Conservation (phyloP, 208 protist species). For the Leishmania amazonensis region DNA sequence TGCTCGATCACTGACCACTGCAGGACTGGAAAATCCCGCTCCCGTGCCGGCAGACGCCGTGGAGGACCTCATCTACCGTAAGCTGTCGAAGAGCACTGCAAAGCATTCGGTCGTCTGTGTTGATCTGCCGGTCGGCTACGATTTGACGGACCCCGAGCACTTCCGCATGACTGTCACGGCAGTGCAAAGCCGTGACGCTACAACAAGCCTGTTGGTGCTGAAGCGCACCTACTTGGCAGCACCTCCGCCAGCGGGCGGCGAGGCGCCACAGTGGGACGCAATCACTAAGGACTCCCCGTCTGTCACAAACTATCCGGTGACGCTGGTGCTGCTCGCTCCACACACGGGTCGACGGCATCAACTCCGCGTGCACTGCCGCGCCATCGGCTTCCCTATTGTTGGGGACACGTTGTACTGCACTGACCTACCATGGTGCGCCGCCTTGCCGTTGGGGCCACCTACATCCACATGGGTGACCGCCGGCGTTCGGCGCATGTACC, state of each 20-base stretch:
- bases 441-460: background rate
- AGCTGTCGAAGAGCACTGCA: background rate
- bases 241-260: background rate
- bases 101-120: constrained; percentile 2
- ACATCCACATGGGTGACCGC: background rate
- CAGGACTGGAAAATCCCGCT: no score
- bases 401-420: constrained; percentile 74
- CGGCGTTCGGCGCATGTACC: constrained; percentile 62
- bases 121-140: constrained; percentile 57
- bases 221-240: constrained; percentile 15
- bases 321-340: constrained; percentile 56
- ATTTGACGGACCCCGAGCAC: constrained; percentile 36
- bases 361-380: constrained; percentile 83
- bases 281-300: constrained; percentile 11
- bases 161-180: constrained; percentile 66
- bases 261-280: constrained; percentile 28
- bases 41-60: background rate
- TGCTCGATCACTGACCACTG: background rate
- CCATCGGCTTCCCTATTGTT: constrained; percentile 84
- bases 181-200: constrained; percentile 17
- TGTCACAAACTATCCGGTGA: constrained; percentile 41
- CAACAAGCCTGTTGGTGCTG: constrained; percentile 24
- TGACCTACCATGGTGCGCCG: constrained; percentile 19
- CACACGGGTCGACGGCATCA: constrained; percentile 88
- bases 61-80: background rate